Evolutionary conservation across 2,329 filamentous ascomycete species (phyloP), one percentile per base, ranked within the genome.

Genomic region (Ramichloridium luteum): DNA sequence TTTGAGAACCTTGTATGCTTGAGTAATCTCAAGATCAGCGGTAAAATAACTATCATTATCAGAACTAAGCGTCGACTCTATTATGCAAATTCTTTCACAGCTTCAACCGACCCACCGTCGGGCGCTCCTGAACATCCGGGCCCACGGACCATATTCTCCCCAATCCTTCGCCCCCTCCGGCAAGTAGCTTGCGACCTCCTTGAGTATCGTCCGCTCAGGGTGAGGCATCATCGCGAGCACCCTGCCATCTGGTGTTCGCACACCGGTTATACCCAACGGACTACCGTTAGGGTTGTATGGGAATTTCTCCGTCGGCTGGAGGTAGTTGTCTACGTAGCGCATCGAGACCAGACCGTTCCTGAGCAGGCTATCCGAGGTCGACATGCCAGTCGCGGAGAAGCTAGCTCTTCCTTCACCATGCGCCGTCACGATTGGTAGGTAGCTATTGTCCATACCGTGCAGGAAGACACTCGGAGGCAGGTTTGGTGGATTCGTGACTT

Each of bases 201-300:
- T 74, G 63, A 92, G 63, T 36, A 93, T 75, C 11, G 82, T 92
- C n/a, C 85, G 72, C 62, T 94, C 85, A 1, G 85, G 85, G 56
- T 93, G 85, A 39, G 86, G 86, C 85, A 94, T 93, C 62, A 93
- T 72, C 5, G 84, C 84, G 45, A 93, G 58, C 1, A 92, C 81
- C 35, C 82, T 70, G 9, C 85, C 85, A 51, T 93, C 78, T 26
- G 64, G 69, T 47, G 73, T 85, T 46, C 78, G 68, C 15, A 92
- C 78, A 52, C 77, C 84, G 1, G 85, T 81, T 42, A 93, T 80
- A 51, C 82, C 85, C 40, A 70, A 67, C 1, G 82, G 80, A 51
- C 78, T 84, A 31, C 85, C 85, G 59, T 93, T 93, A 31, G 78
- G 81, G 62, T 96, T 96, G 61, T 68, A 80, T 1, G 90, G 90